Percentiles rank a stretch among this genome's conserved stretches.
phyloP scores from a whole-genome alignment of 106 monocot species.

The Hemerocallis citrina region DNA sequence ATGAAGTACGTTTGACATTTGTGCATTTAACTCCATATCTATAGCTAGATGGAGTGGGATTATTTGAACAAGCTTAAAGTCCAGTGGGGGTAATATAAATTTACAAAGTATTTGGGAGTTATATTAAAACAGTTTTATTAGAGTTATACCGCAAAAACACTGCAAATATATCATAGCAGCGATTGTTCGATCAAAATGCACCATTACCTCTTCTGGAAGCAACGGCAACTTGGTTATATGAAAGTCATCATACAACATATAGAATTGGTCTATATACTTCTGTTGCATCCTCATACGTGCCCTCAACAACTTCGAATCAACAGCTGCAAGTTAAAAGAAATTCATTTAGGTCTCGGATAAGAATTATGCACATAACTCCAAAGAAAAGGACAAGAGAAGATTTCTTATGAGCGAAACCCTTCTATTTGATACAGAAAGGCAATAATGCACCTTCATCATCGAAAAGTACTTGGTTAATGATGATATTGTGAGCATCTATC shows the following conservation, averaged over 20 bases:
- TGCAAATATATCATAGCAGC: too few species aligned
- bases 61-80: too few species aligned
- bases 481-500: slow-evolving; percentile 66
- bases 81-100: too few species aligned
- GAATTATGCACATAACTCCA: background rate
- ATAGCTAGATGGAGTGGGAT: too few species aligned
- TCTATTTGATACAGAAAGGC: background rate
- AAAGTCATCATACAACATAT: slow-evolving; percentile 89
- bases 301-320: slow-evolving; percentile 70
- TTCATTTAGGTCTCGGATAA: background rate
- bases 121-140: too few species aligned
- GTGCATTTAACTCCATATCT: too few species aligned
- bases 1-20: too few species aligned
- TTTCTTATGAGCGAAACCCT: too few species aligned
- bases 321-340: slow-evolving; percentile 23
- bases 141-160: too few species aligned
- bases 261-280: slow-evolving; percentile 89
- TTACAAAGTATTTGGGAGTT: too few species aligned
- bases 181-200: too few species aligned
- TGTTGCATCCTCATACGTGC: slow-evolving; percentile 85
- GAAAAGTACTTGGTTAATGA: slow-evolving; percentile 67
- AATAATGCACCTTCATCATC: slow-evolving; percentile 48
- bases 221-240: slow-evolving; percentile 87
- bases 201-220: slow-evolving; percentile 71
- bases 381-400: too few species aligned